phyloP scores from a whole-genome alignment of 2,329 filamentous ascomycete species.

The Ophiostoma piceae region DNA sequence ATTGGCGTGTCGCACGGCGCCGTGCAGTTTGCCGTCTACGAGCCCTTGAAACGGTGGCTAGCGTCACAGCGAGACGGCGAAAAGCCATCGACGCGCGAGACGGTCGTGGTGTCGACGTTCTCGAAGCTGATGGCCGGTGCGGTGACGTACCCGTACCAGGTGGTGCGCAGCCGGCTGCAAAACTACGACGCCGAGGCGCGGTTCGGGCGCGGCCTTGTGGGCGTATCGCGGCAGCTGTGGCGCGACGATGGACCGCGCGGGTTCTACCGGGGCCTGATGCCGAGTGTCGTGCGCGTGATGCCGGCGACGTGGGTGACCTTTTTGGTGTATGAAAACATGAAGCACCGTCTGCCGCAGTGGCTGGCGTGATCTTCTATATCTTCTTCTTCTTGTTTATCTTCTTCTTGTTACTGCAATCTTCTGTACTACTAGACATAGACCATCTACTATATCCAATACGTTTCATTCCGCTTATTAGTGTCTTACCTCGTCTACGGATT shows the following conservation, averaged over 20 bases:
- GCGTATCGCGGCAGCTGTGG: conserved; percentile 71
- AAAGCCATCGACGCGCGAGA: conserved; percentile 64
- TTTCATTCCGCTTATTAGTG: neutral
- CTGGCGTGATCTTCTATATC: conserved; percentile 7
- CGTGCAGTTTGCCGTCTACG: conserved; percentile 94
- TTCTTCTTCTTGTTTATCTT: neutral
- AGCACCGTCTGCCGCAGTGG: conserved; percentile 58
- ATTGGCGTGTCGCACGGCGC: conserved; percentile 88
- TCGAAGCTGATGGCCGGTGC: conserved; percentile 87
- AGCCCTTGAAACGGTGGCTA: conserved; percentile 51
- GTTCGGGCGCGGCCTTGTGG: conserved; percentile 65
- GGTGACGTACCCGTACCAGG: conserved; percentile 91
- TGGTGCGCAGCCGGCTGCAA: conserved; percentile 81
- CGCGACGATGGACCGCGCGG: conserved; percentile 70
- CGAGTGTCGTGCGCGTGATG: conserved; percentile 83
- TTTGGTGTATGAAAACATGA: conserved; percentile 91
- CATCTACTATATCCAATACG: neutral
- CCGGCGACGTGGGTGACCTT: conserved; percentile 97
- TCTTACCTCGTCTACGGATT: neutral
- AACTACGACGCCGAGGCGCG: conserved; percentile 73
- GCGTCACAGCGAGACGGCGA: conserved; percentile 27
- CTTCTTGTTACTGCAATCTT: neutral
- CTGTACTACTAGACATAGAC: neutral
- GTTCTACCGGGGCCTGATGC: conserved; percentile 87
- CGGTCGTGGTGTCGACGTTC: conserved; percentile 69